Percentiles rank a stretch among this genome's conserved stretches.
Conservation (phyloP, 352 stramenopile species). For the Phytopythium boreale region DNA sequence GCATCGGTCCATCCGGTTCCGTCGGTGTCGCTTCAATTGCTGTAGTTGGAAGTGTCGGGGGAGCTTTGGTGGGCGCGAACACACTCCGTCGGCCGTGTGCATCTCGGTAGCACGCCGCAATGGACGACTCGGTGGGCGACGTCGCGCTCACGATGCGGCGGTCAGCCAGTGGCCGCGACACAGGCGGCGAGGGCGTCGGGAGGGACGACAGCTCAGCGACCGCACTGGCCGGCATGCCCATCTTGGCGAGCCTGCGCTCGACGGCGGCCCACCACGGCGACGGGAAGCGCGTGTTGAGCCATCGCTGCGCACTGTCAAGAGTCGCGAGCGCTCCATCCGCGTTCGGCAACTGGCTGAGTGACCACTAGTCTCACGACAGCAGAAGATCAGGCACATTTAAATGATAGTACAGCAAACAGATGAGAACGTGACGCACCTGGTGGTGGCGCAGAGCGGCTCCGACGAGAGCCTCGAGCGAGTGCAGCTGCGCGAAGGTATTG, state of each 20-base stretch:
- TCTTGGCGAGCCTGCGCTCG: slow-evolving; percentile 17
- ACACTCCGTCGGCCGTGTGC: background rate
- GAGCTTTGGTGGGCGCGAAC: background rate
- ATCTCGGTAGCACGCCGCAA: background rate
- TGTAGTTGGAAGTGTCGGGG: background rate
- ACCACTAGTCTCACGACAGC: slow-evolving; percentile 48
- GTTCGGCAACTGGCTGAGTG: slow-evolving; percentile 37
- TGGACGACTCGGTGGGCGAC: background rate
- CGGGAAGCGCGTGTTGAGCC: slow-evolving; percentile 46
- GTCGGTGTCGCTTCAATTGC: background rate
- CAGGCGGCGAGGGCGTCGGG: background rate
- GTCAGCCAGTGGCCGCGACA: background rate
- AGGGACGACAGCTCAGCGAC: background rate
- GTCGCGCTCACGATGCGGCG: background rate
- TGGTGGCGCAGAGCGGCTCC: slow-evolving; percentile 51
- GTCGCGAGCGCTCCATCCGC: slow-evolving; percentile 28
- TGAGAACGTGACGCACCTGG: slow-evolving; percentile 28
- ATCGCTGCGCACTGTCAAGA: slow-evolving; percentile 26
- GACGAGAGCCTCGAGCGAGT: slow-evolving; percentile 55
- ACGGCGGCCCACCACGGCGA: slow-evolving; percentile 45
- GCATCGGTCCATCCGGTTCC: slow-evolving; percentile 9
- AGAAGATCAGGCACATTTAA: slow-evolving; percentile 4
- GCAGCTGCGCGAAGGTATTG: slow-evolving; percentile 54
- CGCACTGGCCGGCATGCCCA: background rate
- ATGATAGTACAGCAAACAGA: background rate